Evolutionary conservation across 2,329 filamentous ascomycete genomes (phyloP), one percentile per base, ranked within the genome.

Genomic region (Fusarium domesticum): DNA sequence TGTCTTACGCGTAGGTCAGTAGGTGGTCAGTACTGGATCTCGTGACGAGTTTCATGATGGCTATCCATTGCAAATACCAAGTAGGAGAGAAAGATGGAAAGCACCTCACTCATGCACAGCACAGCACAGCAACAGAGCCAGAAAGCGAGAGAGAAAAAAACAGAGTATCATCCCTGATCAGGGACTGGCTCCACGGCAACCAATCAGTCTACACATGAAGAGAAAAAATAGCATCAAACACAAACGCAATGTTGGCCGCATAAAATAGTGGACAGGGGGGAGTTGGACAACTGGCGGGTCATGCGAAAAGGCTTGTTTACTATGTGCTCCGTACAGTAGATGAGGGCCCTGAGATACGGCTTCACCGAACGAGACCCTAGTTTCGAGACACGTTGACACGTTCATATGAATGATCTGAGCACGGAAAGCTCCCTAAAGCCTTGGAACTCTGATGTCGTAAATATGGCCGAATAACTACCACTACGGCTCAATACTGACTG

Each of bases 281-380:
- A n/a, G 23, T 28, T 28, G 8, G 14, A 28, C 6, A 14, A n/a
- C n/a, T 16, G 18, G 36, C 18, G 19, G 19, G 36, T 38, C 20
- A n/a, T 28, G 25, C 36, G n/a, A 18, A 38, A 38, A 38, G 12
- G 36, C 36, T 38, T 38, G 36, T 23, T 28, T 28, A 38, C 36
- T 12, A 11, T 8, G 23, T 28, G 23, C 23, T 28, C 23, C 23
- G 23, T 28, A 28, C 23, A 28, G 23, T 5, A 28, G n/a, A 28
- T 3, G 23, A 8, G 23, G 14, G 14, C 8, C 14, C 14, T 28
- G 7, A 8, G 14, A 12, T 28, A 28, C 23, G 23, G 10, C 14
- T 28, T 28, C 23, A 11, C 23, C 23, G 11, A 23, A 23, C 20
- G n/a, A n/a, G n/a, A n/a, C n/a, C n/a, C n/a, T n/a, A n/a, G n/a